These are phyloP conservation scores for Fusarium liriodendri DNA, from an alignment of 2,329 filamentous ascomycete species.

Conservation along the genomic window DNA sequence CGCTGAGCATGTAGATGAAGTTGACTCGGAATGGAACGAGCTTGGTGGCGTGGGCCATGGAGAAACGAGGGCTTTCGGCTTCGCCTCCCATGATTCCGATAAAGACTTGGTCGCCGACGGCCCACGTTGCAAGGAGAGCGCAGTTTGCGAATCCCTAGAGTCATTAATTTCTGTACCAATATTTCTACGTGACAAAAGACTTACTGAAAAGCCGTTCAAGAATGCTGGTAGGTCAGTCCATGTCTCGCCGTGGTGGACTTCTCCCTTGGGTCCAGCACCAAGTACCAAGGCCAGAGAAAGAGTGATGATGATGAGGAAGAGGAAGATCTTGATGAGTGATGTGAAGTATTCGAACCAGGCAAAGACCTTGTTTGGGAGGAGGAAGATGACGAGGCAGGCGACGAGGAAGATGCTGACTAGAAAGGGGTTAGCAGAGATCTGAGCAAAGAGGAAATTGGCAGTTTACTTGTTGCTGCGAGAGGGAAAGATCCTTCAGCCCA, in stretches of 20 bases:
- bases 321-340: constrained; percentile 29
- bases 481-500: constrained; percentile 27
- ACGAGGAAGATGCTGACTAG: constrained; percentile 20
- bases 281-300: constrained; percentile 20
- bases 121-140: constrained; percentile 34
- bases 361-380: constrained; percentile 26
- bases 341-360: constrained; percentile 34
- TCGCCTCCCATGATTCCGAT: constrained; percentile 40
- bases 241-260: constrained; percentile 8
- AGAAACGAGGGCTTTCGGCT: constrained; percentile 26
- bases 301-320: constrained; percentile 29
- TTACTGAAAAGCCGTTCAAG: constrained; percentile 29
- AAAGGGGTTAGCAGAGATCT: not conserved
- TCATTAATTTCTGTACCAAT: accelerated
- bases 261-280: constrained; percentile 24
- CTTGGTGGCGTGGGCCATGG: constrained; percentile 33
- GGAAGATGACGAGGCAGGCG: constrained; percentile 23
- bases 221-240: constrained; percentile 22
- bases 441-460: too few species aligned
- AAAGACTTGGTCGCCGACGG: constrained; percentile 37
- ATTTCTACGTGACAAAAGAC: accelerated
- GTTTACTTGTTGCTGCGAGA: constrained; percentile 11
- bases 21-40: constrained; percentile 34
- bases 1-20: constrained; percentile 34
- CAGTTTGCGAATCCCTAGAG: constrained; percentile 32